Conservation (phyloP, 345 rosid genomes). For the Dovyalis caffra region DNA sequence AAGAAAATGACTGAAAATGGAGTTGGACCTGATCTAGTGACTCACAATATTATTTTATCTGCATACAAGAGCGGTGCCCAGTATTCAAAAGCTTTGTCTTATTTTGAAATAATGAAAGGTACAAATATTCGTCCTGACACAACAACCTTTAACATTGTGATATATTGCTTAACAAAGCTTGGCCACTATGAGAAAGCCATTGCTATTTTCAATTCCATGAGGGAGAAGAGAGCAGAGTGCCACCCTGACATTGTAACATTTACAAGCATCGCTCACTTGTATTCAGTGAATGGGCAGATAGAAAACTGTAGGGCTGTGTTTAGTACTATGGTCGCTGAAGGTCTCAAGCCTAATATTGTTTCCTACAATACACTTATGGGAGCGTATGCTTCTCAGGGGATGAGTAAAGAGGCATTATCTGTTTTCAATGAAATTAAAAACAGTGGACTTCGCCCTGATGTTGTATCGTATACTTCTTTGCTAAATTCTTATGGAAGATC, state of each 20-base stretch:
- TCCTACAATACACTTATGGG: slow-evolving; percentile 75
- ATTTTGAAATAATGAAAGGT: slow-evolving; percentile 88
- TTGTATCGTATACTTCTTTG: slow-evolving; percentile 76
- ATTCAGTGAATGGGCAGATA: slow-evolving; percentile 69
- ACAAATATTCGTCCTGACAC: slow-evolving; percentile 80
- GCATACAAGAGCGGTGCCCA: slow-evolving; percentile 82
- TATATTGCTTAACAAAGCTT: slow-evolving; percentile 72
- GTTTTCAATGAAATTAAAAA: slow-evolving; percentile 66
- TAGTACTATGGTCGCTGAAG: slow-evolving; percentile 77
- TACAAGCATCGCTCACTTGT: slow-evolving; percentile 73
- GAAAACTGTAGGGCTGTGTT: slow-evolving; percentile 75
- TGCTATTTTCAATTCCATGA: slow-evolving; percentile 76
- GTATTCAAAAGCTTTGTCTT: slow-evolving; percentile 76
- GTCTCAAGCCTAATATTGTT: slow-evolving; percentile 73
- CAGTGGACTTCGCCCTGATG: slow-evolving; percentile 68
- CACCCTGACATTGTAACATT: slow-evolving; percentile 77
- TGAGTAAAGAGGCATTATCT: slow-evolving; percentile 72
- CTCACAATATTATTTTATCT: slow-evolving; percentile 85
- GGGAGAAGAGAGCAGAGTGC: slow-evolving; percentile 66
- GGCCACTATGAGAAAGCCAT: slow-evolving; percentile 69
- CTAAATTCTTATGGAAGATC: slow-evolving; percentile 93
- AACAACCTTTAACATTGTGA: slow-evolving; percentile 78
- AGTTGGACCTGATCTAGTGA: slow-evolving; percentile 93
- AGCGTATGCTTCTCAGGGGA: slow-evolving; percentile 84
- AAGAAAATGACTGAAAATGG: slow-evolving; percentile 95